phyloP scores from a whole-genome alignment of 257 asterid genomes.

The Gentiana dahurica region DNA sequence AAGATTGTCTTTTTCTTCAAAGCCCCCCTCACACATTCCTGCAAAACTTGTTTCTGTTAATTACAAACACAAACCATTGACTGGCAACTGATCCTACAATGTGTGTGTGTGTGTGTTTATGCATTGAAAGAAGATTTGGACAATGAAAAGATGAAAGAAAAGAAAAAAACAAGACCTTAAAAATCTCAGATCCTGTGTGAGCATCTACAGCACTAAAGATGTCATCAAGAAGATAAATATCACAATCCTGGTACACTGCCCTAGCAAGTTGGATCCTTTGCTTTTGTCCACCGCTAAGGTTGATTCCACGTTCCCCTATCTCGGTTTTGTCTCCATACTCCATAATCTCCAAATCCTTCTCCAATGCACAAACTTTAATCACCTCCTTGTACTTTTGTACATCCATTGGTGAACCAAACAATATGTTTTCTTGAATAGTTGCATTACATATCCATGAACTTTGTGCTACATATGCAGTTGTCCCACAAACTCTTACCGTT shows the following conservation, averaged over 20 bases:
- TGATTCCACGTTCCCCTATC: slow-evolving; percentile 74
- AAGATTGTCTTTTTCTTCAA: slow-evolving; percentile 48
- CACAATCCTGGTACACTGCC: slow-evolving; percentile 68
- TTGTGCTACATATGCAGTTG: slow-evolving; percentile 67
- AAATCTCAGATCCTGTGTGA: slow-evolving; percentile 74
- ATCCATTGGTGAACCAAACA: slow-evolving; percentile 60
- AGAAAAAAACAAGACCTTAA: slow-evolving; percentile 31
- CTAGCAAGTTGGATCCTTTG: slow-evolving; percentile 75
- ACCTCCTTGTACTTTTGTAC: slow-evolving; percentile 36
- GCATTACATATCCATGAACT: slow-evolving; percentile 70
- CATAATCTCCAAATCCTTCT: slow-evolving; percentile 56
- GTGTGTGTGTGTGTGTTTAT: no score
- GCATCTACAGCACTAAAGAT: slow-evolving; percentile 88
- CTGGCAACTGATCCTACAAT: neutral
- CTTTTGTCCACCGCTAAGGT: slow-evolving; percentile 84
- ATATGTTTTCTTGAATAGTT: slow-evolving; percentile 60
- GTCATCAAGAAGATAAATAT: slow-evolving; percentile 65
- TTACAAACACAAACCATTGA: neutral
- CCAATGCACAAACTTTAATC: slow-evolving; percentile 42
- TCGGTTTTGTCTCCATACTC: slow-evolving; percentile 61
- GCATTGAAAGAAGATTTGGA: no score
- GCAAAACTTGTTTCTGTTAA: slow-evolving; percentile 8
- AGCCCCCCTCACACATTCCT: slow-evolving; percentile 63
- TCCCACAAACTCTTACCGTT: slow-evolving; percentile 62
- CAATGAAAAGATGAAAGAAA: neutral